Conservation (phyloP, 2,329 filamentous ascomycete species). For the Arthrobotrys pseudoclavata region DNA sequence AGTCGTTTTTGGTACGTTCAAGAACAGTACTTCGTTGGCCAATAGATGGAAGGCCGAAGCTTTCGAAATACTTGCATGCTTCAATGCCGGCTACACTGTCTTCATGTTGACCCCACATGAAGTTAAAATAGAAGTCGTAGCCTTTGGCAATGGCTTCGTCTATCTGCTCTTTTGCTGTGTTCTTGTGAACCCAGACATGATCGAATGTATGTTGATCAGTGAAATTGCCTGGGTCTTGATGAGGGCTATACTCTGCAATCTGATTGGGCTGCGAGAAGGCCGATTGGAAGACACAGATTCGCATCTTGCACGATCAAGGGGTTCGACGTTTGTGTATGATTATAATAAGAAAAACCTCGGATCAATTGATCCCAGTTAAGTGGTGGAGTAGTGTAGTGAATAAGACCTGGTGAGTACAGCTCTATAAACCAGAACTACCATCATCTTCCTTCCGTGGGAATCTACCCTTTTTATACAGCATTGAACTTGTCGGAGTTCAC, state of each 20-base stretch:
- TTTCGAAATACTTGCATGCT: slow-evolving; percentile 34
- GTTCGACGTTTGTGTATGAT: too few species aligned
- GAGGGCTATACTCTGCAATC: slow-evolving; percentile 22
- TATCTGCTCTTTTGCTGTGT: slow-evolving; percentile 31
- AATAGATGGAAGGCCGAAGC: slow-evolving; percentile 22
- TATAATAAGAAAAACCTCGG: too few species aligned
- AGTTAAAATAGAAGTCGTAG: slow-evolving; percentile 37
- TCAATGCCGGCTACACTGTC: slow-evolving; percentile 32
- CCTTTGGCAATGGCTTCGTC: slow-evolving; percentile 15
- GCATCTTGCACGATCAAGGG: neutral
- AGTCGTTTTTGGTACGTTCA: slow-evolving; percentile 23
- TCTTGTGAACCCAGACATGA: slow-evolving; percentile 20
- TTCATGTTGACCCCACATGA: slow-evolving; percentile 37
- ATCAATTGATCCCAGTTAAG: neutral
- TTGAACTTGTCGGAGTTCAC: neutral
- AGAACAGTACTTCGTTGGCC: slow-evolving; percentile 18
- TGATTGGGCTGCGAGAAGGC: neutral
- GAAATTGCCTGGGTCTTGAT: slow-evolving; percentile 19
- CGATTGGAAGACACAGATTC: slow-evolving; percentile 33
- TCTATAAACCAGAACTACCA: neutral
- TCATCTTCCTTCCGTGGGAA: neutral
- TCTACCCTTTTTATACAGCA: neutral
- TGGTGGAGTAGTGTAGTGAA: neutral
- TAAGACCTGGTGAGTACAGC: neutral
- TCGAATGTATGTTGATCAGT: slow-evolving; percentile 35